Base-by-base conservation (phyloP, 2,329 filamentous ascomycete species). In the Aspergillus tanneri region DNA sequence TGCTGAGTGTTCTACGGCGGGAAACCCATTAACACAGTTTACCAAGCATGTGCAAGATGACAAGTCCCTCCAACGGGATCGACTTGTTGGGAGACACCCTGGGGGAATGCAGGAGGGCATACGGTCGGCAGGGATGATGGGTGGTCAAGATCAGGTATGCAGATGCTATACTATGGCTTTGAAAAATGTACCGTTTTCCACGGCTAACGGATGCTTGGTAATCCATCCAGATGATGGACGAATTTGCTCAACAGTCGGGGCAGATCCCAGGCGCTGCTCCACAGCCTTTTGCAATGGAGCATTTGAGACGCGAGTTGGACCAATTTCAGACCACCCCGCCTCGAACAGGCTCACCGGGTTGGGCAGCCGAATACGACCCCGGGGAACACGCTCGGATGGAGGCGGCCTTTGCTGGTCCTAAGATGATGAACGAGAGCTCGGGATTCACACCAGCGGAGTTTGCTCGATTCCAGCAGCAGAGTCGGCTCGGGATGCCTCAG, bases 11-110 rank as follows among this genome's bases (percentile, higher is more conserved):
- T 97, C 92, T 47, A 95, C 93, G 53, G 90, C 88, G 57, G 90
- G 87, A 65, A 99, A 99, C 72, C 93, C 95, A 49, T 84, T 99
- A 63, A 92, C 89, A 68, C 93, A 97, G 77, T 95, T 99, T 71
- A 90, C 91, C 56, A 99, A 99, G 73, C 91, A 96, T 72, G 89
- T 93, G 48, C 88, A 95, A 67, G 90, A 95, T 79, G 93, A 99
- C 76, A 95, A 91, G 74, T 93, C 88, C 49, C 77, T 97, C 49
- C 93, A 97, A 74, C 82, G 91, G 63, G 93, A 99, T 71, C 84
- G 93, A 50, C 78, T 97, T 53, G 85, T 88, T 51, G 89, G 88
- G 54, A 78, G 86, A 57, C 85, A 84, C 0, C 86, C 88, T 0
- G 83, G 81, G 35, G 85, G 81, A 6, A 76, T 86, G 63, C 79